Base-by-base conservation (phyloP, 2,329 filamentous ascomycete genomes). In the Phialophora verrucosa region DNA sequence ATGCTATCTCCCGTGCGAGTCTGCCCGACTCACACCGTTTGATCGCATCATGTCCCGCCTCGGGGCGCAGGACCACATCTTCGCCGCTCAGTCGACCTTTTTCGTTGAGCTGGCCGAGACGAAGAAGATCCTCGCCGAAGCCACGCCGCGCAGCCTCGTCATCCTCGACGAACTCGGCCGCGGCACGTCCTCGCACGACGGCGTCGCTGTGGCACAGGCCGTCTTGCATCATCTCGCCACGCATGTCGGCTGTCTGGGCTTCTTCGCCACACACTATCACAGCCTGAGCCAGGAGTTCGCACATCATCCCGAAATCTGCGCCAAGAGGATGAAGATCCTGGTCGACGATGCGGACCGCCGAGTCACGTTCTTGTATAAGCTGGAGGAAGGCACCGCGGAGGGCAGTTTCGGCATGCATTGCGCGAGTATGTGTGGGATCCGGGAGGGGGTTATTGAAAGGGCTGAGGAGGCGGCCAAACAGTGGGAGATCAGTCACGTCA, bases 341-440 rank as follows among this genome's bases (percentile, higher is more conserved):
- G 95, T 99, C 1, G 94, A 99, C 70, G 91, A 95, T 4, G 86
- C 85, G 55, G 86, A 92, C 65, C 87, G 92, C 27, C 88, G 89
- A n/a, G 89, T 99, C n/a, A 97, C 94, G 0, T 99, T 99, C 80
- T 78, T 99, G 63, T 99, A 99, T 81, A 93, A 92, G 74, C 86
- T 99, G 0, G 95, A 98, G 78, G 87, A 92, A 14, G 95, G 95
- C 1, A 92, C 98, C 10, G 95, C 95, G 0, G 93, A 98, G 78
- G 95, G 95, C 17, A 96, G 92, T 75, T 99, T 98, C 75, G 95
- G 95, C 73, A 99, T 99, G 95, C 95, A 99, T 78, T 99, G 95
- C 76, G 95, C 95, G 0, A 90, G 92, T 67, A 99, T 99, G 95
- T 99, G 95, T 74, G 95, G 95, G 0, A 98, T 99, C 70, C 88